phyloP scores from a whole-genome alignment of 23 red algal species.

The Gracilaria gracilis region DNA sequence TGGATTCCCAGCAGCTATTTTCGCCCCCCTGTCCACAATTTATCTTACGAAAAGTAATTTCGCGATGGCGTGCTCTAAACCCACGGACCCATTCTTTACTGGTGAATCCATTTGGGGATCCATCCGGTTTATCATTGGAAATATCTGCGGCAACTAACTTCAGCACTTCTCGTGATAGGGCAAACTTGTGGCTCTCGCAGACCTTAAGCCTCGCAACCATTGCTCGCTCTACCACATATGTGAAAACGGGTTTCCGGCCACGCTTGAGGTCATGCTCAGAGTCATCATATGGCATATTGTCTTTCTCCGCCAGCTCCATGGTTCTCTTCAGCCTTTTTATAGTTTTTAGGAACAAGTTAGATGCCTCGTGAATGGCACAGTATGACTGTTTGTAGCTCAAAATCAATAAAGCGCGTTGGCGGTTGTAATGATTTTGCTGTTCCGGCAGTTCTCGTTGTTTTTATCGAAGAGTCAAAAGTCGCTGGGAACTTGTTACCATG shows the following conservation, averaged over 20 bases:
- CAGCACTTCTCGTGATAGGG: background rate
- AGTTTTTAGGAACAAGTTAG: too few species aligned
- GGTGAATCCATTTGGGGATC: background rate
- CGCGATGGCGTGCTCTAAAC: slow-evolving; percentile 8
- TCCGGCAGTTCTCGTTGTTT: too few species aligned
- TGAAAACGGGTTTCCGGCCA: background rate
- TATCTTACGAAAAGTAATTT: slow-evolving; percentile 3
- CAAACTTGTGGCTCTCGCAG: background rate
- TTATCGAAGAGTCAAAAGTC: too few species aligned
- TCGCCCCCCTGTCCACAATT: background rate
- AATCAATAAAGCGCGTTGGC: too few species aligned
- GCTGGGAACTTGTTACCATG: too few species aligned
- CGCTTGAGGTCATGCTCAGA: background rate
- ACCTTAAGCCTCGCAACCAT: background rate
- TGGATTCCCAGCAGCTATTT: background rate
- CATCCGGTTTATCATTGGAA: background rate
- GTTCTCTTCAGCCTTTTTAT: background rate
- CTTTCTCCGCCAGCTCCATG: background rate
- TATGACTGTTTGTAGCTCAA: too few species aligned
- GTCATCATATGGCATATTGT: background rate
- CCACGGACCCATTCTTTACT: background rate
- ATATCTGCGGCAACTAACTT: background rate
- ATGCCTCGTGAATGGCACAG: too few species aligned
- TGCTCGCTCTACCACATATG: background rate
- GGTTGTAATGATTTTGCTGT: too few species aligned